These are phyloP conservation scores for Prinsepia uniflora DNA, from an alignment of 306 rosid species.

Conservation along the genomic window DNA sequence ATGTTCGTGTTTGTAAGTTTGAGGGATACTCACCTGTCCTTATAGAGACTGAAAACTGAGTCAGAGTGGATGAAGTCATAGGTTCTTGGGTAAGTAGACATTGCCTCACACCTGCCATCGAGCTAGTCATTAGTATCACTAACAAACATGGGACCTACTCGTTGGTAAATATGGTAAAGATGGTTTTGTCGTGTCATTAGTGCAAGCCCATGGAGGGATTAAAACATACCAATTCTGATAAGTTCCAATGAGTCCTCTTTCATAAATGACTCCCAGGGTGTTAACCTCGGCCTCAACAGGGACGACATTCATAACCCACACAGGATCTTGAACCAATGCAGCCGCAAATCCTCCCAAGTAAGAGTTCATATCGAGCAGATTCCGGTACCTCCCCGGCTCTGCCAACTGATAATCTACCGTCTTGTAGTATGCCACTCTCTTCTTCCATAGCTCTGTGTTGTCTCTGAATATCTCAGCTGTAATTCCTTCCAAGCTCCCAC, in stretches of 20 bases:
- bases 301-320: constrained; percentile 89
- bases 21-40: constrained; percentile 51
- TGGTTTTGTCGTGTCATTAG: neutral
- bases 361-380: constrained; percentile 86
- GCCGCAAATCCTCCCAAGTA: constrained; percentile 91
- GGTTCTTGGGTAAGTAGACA: constrained; percentile 93
- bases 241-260: constrained; percentile 89
- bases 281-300: constrained; percentile 74
- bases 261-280: constrained; percentile 81
- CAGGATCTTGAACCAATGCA: constrained; percentile 64
- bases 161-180: neutral
- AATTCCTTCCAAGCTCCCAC: constrained; percentile 59
- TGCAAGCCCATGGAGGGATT: too few species aligned
- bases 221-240: constrained; percentile 74
- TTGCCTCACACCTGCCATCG: constrained; percentile 81
- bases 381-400: constrained; percentile 69
- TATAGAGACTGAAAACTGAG: constrained; percentile 66
- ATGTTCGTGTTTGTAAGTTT: neutral
- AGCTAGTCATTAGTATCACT: constrained; percentile 20
- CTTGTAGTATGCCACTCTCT: constrained; percentile 69
- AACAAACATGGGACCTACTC: neutral
- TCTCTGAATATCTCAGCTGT: constrained; percentile 52
- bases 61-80: constrained; percentile 93
- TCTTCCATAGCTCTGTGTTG: constrained; percentile 59
- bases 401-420: constrained; percentile 56